Conservation (phyloP, 1,284 basidiomycete genomes). For the Sanghuangporus weigelae region DNA sequence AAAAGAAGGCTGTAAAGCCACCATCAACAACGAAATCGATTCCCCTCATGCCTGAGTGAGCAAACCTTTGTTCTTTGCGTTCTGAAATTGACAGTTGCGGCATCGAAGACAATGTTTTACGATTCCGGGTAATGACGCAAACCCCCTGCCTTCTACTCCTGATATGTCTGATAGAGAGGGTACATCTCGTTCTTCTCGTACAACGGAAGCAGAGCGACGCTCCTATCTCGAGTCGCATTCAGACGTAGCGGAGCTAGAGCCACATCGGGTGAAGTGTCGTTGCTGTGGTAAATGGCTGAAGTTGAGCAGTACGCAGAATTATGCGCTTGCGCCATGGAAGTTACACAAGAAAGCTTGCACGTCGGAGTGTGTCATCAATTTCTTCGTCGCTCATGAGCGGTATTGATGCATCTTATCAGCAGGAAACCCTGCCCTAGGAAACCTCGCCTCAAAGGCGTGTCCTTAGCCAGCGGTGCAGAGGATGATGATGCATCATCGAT, state of each 20-base stretch:
- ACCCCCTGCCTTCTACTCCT: not conserved
- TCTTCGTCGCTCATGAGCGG: not conserved
- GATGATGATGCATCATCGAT: conserved; percentile 16
- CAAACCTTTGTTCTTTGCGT: not conserved
- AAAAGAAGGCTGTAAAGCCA: not conserved
- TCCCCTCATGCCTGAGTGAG: conserved; percentile 2
- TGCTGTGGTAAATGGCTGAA: conserved; percentile 17
- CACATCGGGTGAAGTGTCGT: conserved; percentile 15
- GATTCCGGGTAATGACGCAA: not conserved
- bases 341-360: conserved; percentile 12
- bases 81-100: not conserved
- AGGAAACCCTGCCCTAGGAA: conserved; percentile 8
- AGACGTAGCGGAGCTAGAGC: conserved; percentile 17
- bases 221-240: conserved; percentile 17
- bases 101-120: not conserved
- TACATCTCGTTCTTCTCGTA: not conserved
- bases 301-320: conserved; percentile 11
- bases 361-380: not conserved
- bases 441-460: not conserved
- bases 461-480: not conserved
- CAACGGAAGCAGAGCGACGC: conserved; percentile 19
- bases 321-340: conserved; percentile 16
- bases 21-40: not conserved
- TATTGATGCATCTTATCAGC: not conserved
- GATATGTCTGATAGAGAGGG: conserved; percentile 10